Evolutionary conservation across 2,329 filamentous ascomycete genomes (phyloP).

Genomic region (Penicillium sp.): DNA sequence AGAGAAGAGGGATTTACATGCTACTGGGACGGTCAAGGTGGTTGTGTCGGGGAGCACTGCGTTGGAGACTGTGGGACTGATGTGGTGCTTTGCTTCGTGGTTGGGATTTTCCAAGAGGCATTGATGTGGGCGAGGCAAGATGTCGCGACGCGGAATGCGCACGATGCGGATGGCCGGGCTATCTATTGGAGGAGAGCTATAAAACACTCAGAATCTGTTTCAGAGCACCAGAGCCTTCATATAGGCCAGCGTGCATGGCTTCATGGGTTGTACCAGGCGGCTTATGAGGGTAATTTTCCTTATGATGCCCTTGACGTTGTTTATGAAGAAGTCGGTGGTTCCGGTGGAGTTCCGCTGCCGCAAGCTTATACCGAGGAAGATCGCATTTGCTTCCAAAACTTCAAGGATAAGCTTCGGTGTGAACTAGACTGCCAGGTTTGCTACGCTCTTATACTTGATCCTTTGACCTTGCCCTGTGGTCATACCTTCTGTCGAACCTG

Average conservation of each 20-base stretch:
- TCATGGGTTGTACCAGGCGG: conserved; percentile 66
- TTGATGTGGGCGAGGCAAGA: conserved; percentile 13
- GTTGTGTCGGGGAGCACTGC: conserved; percentile 71
- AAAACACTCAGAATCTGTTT: conserved; percentile 3
- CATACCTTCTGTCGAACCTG: conserved; percentile 88
- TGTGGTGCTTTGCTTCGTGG: conserved; percentile 72
- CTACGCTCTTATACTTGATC: conserved; percentile 77
- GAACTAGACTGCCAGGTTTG: conserved; percentile 90
- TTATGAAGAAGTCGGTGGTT: conserved; percentile 39
- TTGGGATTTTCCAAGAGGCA: conserved; percentile 56
- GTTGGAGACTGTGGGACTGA: conserved; percentile 74
- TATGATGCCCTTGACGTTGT: conserved; percentile 56
- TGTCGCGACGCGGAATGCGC: conserved; percentile 1
- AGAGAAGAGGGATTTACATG: conserved; percentile 73
- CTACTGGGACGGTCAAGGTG: conserved; percentile 50
- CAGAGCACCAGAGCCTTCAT: conserved; percentile 3
- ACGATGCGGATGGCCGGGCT: conserved; percentile 33
- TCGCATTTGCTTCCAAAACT: conserved; percentile 45
- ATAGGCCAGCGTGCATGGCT: conserved; percentile 38
- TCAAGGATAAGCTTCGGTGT: conserved; percentile 63
- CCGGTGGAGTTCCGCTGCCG: not conserved
- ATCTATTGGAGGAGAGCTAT: conserved; percentile 25
- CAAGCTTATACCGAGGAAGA: conserved; percentile 10
- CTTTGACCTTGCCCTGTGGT: conserved; percentile 80
- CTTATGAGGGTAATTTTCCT: conserved; percentile 60